Evolutionary conservation across 1,284 basidiomycete species (phyloP).

Genomic region (Pisolithus thermaeus): DNA sequence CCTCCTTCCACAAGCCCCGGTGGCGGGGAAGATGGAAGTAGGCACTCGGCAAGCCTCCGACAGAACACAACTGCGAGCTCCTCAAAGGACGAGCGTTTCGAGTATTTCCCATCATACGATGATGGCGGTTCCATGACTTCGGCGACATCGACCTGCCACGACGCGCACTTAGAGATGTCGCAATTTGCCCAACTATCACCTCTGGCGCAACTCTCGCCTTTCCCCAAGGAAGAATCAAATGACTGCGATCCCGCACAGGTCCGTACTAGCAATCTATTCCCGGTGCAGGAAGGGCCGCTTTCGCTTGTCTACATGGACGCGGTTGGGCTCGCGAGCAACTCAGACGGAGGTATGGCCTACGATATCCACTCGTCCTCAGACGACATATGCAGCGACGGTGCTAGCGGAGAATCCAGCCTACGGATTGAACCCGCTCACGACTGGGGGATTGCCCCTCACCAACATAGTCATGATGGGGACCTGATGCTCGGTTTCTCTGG

Average conservation of each 20-base stretch:
- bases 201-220: conserved; percentile 9
- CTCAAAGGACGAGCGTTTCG: conserved; percentile 16
- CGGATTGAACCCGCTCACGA: background rate
- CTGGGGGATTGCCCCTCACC: background rate
- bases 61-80: conserved; percentile 3
- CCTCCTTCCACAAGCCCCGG: background rate
- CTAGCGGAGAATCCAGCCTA: conserved; percentile 12
- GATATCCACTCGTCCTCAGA: conserved; percentile 5
- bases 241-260: background rate
- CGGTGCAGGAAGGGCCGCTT: conserved; percentile 21
- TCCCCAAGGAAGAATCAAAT: conserved; percentile 14
- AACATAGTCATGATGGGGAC: background rate
- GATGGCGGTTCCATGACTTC: conserved; percentile 3
- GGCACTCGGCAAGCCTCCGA: conserved; percentile 5
- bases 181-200: conserved; percentile 24
- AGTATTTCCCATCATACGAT: conserved; percentile 4
- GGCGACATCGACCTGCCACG: conserved; percentile 8
- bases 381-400: conserved; percentile 17
- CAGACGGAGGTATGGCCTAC: conserved; percentile 15
- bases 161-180: conserved; percentile 14
- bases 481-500: background rate
- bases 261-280: conserved; percentile 14
- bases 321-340: conserved; percentile 20
- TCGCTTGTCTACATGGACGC: conserved; percentile 21
- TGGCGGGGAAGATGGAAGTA: conserved; percentile 2